phyloP scores from a whole-genome alignment of 495 filamentous ascomycete species.

The Lichina pygmaea region DNA sequence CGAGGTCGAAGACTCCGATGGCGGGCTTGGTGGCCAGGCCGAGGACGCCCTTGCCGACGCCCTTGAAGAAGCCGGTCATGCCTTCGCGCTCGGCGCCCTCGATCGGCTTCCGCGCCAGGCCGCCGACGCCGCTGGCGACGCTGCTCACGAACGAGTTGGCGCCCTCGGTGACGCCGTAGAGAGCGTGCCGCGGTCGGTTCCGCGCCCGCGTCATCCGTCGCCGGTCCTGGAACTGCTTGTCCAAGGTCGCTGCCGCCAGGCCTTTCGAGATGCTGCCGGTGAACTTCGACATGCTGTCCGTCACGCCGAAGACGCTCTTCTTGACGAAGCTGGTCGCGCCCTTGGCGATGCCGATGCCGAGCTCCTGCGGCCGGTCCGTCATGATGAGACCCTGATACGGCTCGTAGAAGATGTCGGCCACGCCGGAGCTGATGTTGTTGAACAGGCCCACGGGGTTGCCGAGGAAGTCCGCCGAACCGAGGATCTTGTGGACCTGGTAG shows the following conservation, averaged over 20 bases:
- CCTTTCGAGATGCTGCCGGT: conserved; percentile 93
- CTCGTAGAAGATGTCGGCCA: conserved; percentile 96
- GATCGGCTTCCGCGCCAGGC: conserved; percentile 73
- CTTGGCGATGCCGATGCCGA: conserved; percentile 85
- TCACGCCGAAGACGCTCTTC: conserved; percentile 92
- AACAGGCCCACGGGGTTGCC: conserved; percentile 94
- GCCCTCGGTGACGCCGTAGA: conserved; percentile 87
- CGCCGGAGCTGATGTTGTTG: conserved; percentile 91
- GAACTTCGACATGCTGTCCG: conserved; percentile 84
- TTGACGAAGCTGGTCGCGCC: conserved; percentile 93
- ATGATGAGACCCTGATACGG: conserved; percentile 93
- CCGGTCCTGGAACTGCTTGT: conserved; percentile 95
- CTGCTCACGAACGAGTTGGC: conserved; percentile 84
- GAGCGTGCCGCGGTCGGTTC: conserved; percentile 85
- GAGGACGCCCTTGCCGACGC: conserved; percentile 81
- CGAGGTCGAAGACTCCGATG: conserved; percentile 88
- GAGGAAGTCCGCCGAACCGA: conserved; percentile 94
- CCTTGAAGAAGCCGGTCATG: conserved; percentile 80
- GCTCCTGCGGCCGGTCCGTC: conserved; percentile 80
- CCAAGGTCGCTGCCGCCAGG: conserved; percentile 76
- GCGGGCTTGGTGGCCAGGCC: conserved; percentile 88
- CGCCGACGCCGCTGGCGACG: conserved; percentile 78
- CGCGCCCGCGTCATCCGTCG: conserved; percentile 78
- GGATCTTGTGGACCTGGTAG: conserved; percentile 86
- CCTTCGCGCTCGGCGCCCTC: conserved; percentile 94